phyloP scores from a whole-genome alignment of 495 filamentous ascomycete genomes.

The Daldinia vernicosa region DNA sequence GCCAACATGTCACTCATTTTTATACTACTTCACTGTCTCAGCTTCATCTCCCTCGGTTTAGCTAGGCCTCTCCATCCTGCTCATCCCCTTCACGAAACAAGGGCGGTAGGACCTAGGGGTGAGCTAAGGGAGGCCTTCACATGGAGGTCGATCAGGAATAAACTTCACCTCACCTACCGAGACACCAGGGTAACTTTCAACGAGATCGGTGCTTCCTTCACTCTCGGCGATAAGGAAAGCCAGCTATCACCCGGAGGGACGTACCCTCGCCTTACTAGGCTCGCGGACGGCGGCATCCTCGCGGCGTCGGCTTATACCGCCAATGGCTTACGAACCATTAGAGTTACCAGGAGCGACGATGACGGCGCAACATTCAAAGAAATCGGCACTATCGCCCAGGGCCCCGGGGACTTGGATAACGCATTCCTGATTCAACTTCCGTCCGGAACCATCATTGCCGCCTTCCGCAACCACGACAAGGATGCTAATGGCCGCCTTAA shows the following conservation, averaged over 20 bases:
- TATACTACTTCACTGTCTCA: conserved; percentile 21
- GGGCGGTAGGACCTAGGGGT: not conserved
- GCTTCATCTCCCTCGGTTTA: conserved; percentile 24
- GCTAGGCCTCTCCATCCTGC: conserved; percentile 6
- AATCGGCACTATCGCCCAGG: conserved; percentile 39
- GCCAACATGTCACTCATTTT: conserved; percentile 24
- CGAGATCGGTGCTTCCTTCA: conserved; percentile 30
- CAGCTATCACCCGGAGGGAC: conserved; percentile 46
- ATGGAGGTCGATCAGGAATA: not conserved
- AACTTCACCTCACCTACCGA: conserved; percentile 1
- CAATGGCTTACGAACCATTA: conserved; percentile 46
- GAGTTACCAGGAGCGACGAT: conserved; percentile 52
- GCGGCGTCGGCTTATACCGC: conserved; percentile 50
- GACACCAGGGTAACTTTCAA: conserved; percentile 19
- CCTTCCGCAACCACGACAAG: conserved; percentile 69
- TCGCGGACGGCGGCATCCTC: conserved; percentile 58
- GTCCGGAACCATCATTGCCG: conserved; percentile 58
- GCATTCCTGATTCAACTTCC: conserved; percentile 64
- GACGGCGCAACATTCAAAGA: conserved; percentile 51
- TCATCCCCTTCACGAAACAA: not conserved
- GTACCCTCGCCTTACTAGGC: conserved; percentile 58
- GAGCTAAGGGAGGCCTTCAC: not conserved
- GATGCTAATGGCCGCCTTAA: conserved; percentile 49
- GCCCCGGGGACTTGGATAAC: conserved; percentile 65
- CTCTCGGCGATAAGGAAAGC: conserved; percentile 20